phyloP scores from a whole-genome alignment of 805 yeast genomes.

The Huiozyma naganishii region DNA sequence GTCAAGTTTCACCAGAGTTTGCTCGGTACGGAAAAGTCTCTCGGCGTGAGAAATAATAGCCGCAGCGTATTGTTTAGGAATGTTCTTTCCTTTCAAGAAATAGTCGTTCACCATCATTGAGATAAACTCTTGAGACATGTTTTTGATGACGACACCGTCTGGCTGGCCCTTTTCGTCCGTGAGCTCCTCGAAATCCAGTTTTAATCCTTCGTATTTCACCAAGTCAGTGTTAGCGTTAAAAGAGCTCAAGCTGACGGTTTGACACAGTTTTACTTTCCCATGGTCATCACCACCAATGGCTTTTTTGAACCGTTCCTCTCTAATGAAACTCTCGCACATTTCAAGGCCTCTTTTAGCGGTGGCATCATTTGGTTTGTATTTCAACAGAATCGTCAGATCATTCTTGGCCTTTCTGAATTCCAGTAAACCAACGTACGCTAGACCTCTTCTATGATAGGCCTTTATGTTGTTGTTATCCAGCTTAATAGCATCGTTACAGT shows the following conservation, averaged over 20 bases:
- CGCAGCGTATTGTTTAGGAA: conserved; percentile 76
- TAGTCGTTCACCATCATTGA: conserved; percentile 46
- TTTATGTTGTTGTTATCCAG: conserved; percentile 60
- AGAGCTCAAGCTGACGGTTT: conserved; percentile 16
- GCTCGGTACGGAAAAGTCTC: conserved; percentile 52
- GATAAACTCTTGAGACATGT: conserved; percentile 45
- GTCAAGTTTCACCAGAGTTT: conserved; percentile 64
- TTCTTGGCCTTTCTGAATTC: conserved; percentile 62
- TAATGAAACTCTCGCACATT: conserved; percentile 54
- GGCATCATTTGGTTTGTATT: conserved; percentile 54
- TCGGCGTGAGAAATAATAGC: conserved; percentile 70
- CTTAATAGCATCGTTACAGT: conserved; percentile 61
- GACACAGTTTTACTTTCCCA: conserved; percentile 19
- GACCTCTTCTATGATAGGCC: conserved; percentile 81
- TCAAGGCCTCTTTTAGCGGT: conserved; percentile 52
- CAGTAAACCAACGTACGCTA: conserved; percentile 64
- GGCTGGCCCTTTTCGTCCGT: conserved; percentile 17
- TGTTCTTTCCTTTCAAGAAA: conserved; percentile 61
- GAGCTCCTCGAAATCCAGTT: conserved; percentile 21
- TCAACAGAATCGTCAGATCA: conserved; percentile 56
- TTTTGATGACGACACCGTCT: conserved; percentile 28
- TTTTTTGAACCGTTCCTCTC: conserved; percentile 67
- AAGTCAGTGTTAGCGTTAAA: conserved; percentile 26
- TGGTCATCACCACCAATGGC: conserved; percentile 69
- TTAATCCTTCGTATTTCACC: conserved; percentile 21